phyloP scores from a whole-genome alignment of 148 eudicot genomes.

The Vaccinium myrtillus region DNA sequence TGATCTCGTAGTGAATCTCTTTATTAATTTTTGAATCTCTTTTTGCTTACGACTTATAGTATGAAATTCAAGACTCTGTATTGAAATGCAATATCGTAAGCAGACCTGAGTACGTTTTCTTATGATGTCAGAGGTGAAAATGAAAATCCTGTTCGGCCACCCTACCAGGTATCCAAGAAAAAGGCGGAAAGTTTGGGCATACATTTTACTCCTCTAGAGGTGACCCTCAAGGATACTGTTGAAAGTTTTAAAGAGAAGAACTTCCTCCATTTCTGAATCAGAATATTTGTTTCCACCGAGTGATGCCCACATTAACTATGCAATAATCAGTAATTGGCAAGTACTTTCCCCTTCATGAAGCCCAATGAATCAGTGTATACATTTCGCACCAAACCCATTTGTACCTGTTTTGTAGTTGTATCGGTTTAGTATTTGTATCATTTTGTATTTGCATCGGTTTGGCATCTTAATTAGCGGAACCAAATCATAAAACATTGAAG shows the following conservation, averaged over 20 bases:
- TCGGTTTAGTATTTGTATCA: too few relatives aligned
- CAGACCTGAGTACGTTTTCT: not conserved
- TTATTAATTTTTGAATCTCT: not conserved
- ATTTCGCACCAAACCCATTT: not conserved
- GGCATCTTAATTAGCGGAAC: not conserved
- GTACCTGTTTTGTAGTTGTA: not conserved
- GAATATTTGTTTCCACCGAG: not conserved
- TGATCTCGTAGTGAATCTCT: too few relatives aligned
- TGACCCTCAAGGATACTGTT: conserved; percentile 3
- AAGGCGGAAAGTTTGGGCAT: conserved; percentile 36
- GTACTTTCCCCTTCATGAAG: not conserved
- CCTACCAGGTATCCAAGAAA: conserved; percentile 29
- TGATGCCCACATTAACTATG: not conserved
- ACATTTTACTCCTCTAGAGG: conserved; percentile 4
- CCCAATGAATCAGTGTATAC: not conserved
- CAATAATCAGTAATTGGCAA: not conserved
- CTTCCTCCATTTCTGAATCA: conserved; percentile 8
- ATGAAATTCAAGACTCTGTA: too few relatives aligned
- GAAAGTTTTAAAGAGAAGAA: conserved; percentile 10
- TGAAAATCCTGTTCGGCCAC: conserved; percentile 7
- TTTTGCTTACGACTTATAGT: not conserved
- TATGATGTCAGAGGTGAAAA: conserved; percentile 25
- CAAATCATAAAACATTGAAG: not conserved
- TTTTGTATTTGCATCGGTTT: not conserved
- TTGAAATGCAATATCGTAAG: not conserved